Base-by-base conservation (phyloP, 2,329 filamentous ascomycete genomes). In the Byssoonygena ceratinophila region DNA sequence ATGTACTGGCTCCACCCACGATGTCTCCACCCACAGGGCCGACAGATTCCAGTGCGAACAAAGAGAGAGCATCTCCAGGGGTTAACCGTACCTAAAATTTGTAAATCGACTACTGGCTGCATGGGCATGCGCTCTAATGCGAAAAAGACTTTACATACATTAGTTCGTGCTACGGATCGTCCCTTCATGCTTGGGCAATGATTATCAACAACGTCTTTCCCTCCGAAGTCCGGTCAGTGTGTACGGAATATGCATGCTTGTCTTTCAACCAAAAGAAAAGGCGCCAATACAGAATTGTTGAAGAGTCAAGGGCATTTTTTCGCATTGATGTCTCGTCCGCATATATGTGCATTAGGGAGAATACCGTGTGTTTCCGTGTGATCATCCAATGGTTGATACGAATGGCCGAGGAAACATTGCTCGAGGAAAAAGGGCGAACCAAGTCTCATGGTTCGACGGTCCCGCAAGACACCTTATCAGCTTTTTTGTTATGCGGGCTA, bases 111-210 rank as follows among this genome's bases (percentile, higher is more conserved):
- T 34, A 34, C 4, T 12, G n/a, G 6, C 22, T 44, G 23, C 39
- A 6, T 44, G 8, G 23, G 22, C 11, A 16, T 27, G 14, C 22
- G 40, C 12, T 41, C 22, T 20, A 46, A 46, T 29, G 31, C 31
- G 7, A 16, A 39, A 12, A 6, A 22, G n/a, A n/a, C n/a, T n/a
- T n/a, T n/a, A n/a, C n/a, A n/a, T n/a, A n/a, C n/a, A n/a, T n/a
- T n/a, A n/a, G n/a, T n/a, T n/a, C n/a, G n/a, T n/a, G n/a, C n/a
- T n/a, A n/a, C n/a, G n/a, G n/a, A n/a, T n/a, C n/a, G n/a, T n/a
- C n/a, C n/a, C n/a, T n/a, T n/a, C n/a, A 47, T 47, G 45, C 45
- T 36, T 47, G 45, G 45, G n/a, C 31, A 47, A 20, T n/a, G n/a
- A n/a, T n/a, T n/a, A n/a, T n/a, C n/a, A n/a, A n/a, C n/a, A n/a